These are phyloP conservation scores for Rhodotorula diobovata DNA, from an alignment of 768 basidiomycete species.

Conservation along the genomic window DNA sequence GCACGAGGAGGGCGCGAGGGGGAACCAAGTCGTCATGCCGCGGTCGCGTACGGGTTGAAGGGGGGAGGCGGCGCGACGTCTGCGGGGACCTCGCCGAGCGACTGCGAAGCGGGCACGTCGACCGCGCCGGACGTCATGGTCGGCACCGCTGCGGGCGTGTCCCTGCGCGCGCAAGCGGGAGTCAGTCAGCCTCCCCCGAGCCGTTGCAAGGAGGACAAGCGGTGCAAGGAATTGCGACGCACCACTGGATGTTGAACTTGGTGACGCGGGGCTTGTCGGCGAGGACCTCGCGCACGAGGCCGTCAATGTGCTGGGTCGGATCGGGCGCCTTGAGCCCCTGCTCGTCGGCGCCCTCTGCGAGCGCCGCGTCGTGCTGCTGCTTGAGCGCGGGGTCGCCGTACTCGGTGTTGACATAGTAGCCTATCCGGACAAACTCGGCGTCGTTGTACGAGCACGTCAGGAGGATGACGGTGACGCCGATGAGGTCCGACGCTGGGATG, in stretches of 20 bases:
- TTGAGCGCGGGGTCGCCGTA: conserved; percentile 94
- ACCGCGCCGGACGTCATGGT: not conserved
- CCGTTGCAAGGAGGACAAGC: no score
- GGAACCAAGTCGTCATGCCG: not conserved
- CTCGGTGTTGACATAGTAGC: conserved; percentile 98
- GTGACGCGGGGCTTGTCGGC: conserved; percentile 90
- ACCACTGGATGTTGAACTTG: conserved; percentile 54
- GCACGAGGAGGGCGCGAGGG: not conserved
- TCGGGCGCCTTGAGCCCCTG: conserved; percentile 56
- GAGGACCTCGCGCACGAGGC: conserved; percentile 73
- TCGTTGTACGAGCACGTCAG: conserved; percentile 93
- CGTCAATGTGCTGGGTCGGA: conserved; percentile 53
- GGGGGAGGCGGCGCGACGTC: not conserved
- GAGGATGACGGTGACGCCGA: conserved; percentile 95
- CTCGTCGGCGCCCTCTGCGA: conserved; percentile 48
- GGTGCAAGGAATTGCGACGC: no score
- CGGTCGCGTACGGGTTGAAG: conserved; percentile 4
- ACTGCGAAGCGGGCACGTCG: not conserved
- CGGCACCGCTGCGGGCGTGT: not conserved
- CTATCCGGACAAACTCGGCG: conserved; percentile 98
- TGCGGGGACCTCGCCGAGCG: not conserved
- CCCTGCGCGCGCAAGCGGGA: not conserved
- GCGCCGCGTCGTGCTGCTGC: conserved; percentile 51
- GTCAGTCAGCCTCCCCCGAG: not conserved
- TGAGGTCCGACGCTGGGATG: conserved; percentile 82